Conservation (phyloP, 2,329 filamentous ascomycete species). For the Ceratocystis destructans region DNA sequence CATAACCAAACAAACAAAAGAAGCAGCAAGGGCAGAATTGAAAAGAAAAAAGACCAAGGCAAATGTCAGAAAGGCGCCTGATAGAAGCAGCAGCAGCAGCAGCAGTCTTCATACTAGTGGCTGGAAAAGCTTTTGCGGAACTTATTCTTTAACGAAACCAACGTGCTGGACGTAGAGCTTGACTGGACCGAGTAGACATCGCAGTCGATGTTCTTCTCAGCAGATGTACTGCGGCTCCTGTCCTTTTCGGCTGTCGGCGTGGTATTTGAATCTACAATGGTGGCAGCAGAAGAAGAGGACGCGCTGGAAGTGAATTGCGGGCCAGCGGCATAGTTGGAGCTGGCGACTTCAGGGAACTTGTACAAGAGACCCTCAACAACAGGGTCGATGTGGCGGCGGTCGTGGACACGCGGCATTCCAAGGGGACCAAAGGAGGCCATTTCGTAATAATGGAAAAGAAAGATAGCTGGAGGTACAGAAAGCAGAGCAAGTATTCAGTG, state of each 20-base stretch:
- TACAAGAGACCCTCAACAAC: conserved; percentile 21
- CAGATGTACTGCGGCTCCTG: conserved; percentile 4
- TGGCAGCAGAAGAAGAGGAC: neutral
- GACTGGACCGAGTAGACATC: conserved; percentile 1
- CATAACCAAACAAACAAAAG: neutral
- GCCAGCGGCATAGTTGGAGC: neutral
- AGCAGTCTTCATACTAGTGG: neutral
- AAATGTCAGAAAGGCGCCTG: no score
- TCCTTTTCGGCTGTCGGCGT: neutral
- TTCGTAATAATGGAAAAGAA: neutral
- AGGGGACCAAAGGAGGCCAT: conserved; percentile 18
- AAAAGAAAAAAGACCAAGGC: neutral
- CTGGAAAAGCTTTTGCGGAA: conserved; percentile 16
- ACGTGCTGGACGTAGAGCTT: neutral
- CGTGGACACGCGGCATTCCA: conserved; percentile 17
- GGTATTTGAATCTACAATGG: neutral
- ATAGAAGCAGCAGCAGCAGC: neutral
- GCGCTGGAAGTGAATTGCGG: neutral
- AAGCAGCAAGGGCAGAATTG: neutral
- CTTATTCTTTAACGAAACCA: conserved; percentile 12
- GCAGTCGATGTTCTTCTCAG: neutral
- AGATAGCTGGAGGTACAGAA: neutral
- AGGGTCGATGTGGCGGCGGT: conserved; percentile 20
- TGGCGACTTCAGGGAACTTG: conserved; percentile 14
- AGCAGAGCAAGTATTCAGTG: neutral